These are phyloP conservation scores for Bretschneidera sinensis DNA, from an alignment of 345 rosid species.

Conservation along the genomic window DNA sequence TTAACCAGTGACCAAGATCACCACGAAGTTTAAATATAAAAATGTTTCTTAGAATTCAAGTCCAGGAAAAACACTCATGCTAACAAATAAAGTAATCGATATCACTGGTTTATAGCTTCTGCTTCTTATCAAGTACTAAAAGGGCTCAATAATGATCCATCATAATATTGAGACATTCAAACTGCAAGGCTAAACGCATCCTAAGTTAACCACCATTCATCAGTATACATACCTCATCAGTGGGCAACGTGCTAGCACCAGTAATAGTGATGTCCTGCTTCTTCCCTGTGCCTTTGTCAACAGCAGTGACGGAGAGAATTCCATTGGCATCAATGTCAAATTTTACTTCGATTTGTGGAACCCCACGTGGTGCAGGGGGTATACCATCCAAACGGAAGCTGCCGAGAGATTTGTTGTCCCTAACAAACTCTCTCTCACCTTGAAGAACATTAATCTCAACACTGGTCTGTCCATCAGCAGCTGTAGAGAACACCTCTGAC, in stretches of 20 bases:
- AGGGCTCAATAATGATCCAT: not conserved
- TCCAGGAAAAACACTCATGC: not conserved
- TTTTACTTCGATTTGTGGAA: slow-evolving; percentile 90
- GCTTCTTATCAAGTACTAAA: not conserved
- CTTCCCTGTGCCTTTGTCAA: slow-evolving; percentile 90
- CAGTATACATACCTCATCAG: slow-evolving; percentile 61
- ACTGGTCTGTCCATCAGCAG: slow-evolving; percentile 99
- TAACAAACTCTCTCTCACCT: slow-evolving; percentile 95
- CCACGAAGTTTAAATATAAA: not conserved
- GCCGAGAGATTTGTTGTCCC: slow-evolving; percentile 90
- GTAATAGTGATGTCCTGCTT: slow-evolving; percentile 94
- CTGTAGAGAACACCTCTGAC: slow-evolving; percentile 97
- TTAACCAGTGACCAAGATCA: too few species aligned
- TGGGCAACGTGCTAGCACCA: slow-evolving; percentile 95
- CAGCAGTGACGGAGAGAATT: slow-evolving; percentile 77
- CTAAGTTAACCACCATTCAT: not conserved
- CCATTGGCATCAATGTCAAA: slow-evolving; percentile 98
- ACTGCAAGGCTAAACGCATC: too few species aligned
- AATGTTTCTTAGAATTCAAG: not conserved
- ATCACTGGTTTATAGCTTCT: not conserved
- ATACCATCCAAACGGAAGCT: slow-evolving; percentile 73
- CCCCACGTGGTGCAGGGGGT: slow-evolving; percentile 91
- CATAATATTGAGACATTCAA: too few species aligned
- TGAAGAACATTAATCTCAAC: slow-evolving; percentile 96
- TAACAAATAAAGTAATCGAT: not conserved